A percentile compares a stretch with the other conserved stretches of the same genome.
These are phyloP conservation scores for Dioszegia aurantiaca DNA, from an alignment of 768 basidiomycete genomes.

Conservation along the genomic window DNA sequence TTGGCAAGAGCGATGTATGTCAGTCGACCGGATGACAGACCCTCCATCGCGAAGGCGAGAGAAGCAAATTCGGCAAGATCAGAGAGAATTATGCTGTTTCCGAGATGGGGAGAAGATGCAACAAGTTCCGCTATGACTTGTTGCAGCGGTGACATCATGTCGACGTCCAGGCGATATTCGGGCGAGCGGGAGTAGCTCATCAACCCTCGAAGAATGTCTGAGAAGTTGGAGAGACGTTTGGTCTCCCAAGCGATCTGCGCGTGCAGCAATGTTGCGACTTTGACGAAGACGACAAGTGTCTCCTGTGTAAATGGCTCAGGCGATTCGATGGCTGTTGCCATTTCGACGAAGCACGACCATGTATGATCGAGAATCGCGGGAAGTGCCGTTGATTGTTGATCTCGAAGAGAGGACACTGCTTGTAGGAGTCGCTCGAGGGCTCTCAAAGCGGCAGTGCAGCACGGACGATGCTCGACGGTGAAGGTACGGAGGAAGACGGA, in stretches of 20 bases:
- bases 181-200: slow-evolving; percentile 73
- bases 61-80: slow-evolving; percentile 83
- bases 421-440: slow-evolving; percentile 74
- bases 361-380: slow-evolving; percentile 56
- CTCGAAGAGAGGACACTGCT: slow-evolving; percentile 51
- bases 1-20: slow-evolving; percentile 90
- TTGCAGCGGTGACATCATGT: slow-evolving; percentile 63
- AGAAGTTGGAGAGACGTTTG: slow-evolving; percentile 64
- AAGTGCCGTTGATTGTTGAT: slow-evolving; percentile 44
- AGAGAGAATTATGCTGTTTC: slow-evolving; percentile 67
- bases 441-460: slow-evolving; percentile 79
- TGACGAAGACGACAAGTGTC: slow-evolving; percentile 75
- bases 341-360: slow-evolving; percentile 68
- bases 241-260: slow-evolving; percentile 62
- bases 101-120: slow-evolving; percentile 64
- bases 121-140: slow-evolving; percentile 70
- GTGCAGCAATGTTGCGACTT: slow-evolving; percentile 63
- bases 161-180: slow-evolving; percentile 85
- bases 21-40: slow-evolving; percentile 55
- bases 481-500: slow-evolving; percentile 69
- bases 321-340: slow-evolving; percentile 56
- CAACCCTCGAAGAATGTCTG: slow-evolving; percentile 73
- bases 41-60: slow-evolving; percentile 76
- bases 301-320: slow-evolving; percentile 70
- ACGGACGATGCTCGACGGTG: slow-evolving; percentile 63